These are phyloP conservation scores for Penicillium diatomitis DNA, from an alignment of 495 filamentous ascomycete genomes.

Conservation along the genomic window DNA sequence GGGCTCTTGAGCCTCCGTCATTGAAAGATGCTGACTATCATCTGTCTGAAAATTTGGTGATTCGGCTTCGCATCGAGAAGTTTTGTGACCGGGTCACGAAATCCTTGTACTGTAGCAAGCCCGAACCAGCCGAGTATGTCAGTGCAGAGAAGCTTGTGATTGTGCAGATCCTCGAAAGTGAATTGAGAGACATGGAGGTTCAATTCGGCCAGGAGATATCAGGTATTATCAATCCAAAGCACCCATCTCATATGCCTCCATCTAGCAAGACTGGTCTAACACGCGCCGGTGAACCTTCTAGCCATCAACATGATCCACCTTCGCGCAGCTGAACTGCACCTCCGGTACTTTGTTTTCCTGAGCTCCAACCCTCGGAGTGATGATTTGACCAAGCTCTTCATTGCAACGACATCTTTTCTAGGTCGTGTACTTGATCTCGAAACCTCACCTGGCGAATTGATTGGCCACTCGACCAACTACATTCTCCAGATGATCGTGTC, in stretches of 20 bases:
- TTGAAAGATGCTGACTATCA: slow-evolving; percentile 55
- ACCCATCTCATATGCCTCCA: too few species aligned
- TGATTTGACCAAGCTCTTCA: slow-evolving; percentile 59
- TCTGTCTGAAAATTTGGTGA: slow-evolving; percentile 56
- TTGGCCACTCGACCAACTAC: slow-evolving; percentile 75
- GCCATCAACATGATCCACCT: slow-evolving; percentile 51
- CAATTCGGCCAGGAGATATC: slow-evolving; percentile 37
- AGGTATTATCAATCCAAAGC: slow-evolving; percentile 29
- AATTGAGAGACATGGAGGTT: slow-evolving; percentile 45
- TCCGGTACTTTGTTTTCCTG: slow-evolving; percentile 39
- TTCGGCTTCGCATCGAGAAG: slow-evolving; percentile 70
- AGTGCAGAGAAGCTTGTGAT: slow-evolving; percentile 62
- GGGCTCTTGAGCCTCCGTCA: slow-evolving; percentile 62
- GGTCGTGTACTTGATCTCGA: slow-evolving; percentile 39
- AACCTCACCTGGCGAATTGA: slow-evolving; percentile 41
- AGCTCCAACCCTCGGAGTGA: slow-evolving; percentile 54
- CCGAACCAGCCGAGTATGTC: slow-evolving; percentile 65
- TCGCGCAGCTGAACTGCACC: slow-evolving; percentile 36
- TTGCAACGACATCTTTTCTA: slow-evolving; percentile 47
- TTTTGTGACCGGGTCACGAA: slow-evolving; percentile 83
- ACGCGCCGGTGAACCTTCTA: slow-evolving; percentile 5
- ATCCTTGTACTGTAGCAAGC: slow-evolving; percentile 73
- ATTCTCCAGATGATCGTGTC: slow-evolving; percentile 91
- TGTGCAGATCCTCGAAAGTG: slow-evolving; percentile 45
- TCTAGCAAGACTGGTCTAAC: not conserved